phyloP scores from a whole-genome alignment of 1,139 yeast species.

The Kodamaea ohmeri region DNA sequence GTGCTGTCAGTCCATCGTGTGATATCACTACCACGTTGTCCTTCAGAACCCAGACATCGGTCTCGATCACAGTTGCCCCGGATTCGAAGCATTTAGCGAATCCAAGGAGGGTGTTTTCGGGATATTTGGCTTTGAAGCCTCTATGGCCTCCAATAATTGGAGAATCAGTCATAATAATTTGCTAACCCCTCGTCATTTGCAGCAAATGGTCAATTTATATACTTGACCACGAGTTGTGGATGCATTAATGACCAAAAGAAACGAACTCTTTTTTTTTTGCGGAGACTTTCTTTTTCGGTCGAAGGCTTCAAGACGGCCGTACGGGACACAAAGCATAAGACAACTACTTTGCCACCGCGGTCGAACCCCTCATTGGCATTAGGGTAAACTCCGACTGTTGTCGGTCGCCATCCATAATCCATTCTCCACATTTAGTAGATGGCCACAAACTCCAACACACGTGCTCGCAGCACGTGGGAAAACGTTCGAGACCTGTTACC shows the following conservation, averaged over 20 bases:
- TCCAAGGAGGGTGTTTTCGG: conserved; percentile 79
- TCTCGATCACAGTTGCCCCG: conserved; percentile 74
- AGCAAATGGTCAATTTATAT: conserved; percentile 1
- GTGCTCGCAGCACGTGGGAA: conserved; percentile 2
- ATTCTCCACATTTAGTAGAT: conserved; percentile 5
- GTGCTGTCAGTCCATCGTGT: conserved; percentile 62
- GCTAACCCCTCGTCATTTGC: neutral
- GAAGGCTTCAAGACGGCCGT: no score
- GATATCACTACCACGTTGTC: conserved; percentile 75
- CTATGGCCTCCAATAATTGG: conserved; percentile 46
- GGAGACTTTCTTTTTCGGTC: neutral
- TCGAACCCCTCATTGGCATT: no score
- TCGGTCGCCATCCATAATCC: neutral
- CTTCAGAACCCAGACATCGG: conserved; percentile 75
- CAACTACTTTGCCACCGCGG: no score
- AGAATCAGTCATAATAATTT: conserved; percentile 10
- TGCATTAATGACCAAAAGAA: conserved; percentile 1
- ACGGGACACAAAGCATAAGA: no score
- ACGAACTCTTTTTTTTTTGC: conserved; percentile 1
- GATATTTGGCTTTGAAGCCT: conserved; percentile 58
- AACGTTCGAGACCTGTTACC: no score
- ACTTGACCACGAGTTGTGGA: conserved; percentile 1
- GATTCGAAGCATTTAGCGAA: conserved; percentile 66
- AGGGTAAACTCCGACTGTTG: no score
- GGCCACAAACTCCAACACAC: neutral